A percentile compares a stretch with the other conserved stretches of the same genome.
These are phyloP conservation scores for Ophiostoma sp. DNA, from an alignment of 2,329 filamentous ascomycete genomes.

Conservation along the genomic window DNA sequence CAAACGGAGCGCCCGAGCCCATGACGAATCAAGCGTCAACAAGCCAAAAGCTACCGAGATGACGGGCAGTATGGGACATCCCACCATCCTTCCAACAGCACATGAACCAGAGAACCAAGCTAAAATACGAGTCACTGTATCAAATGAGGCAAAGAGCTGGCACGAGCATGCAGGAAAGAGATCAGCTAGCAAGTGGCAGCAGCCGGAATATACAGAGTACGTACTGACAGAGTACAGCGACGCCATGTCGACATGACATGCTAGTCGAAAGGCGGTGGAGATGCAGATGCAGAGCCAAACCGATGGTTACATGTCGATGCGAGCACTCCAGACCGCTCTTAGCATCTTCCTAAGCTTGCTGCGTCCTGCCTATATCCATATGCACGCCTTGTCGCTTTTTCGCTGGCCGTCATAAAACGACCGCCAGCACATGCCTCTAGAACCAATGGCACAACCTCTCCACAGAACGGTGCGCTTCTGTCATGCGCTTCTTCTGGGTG, in stretches of 20 bases:
- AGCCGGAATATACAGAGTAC: not conserved
- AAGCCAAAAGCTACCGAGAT: conserved; percentile 12
- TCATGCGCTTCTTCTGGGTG: not conserved
- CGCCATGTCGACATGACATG: not conserved
- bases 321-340: conserved; percentile 14
- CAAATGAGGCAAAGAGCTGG: not conserved
- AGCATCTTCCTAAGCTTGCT: not conserved
- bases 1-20: not conserved
- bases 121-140: not conserved
- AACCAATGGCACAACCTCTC: not conserved
- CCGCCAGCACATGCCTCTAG: not conserved
- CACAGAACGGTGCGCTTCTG: not conserved
- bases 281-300: conserved; percentile 9
- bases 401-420: not conserved
- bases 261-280: conserved; percentile 14
- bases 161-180: not conserved
- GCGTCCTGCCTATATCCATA: not conserved
- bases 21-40: not conserved
- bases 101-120: not conserved
- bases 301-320: not conserved
- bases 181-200: not conserved
- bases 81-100: not conserved
- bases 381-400: not conserved
- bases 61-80: conserved; percentile 1
- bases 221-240: not conserved